Percentiles rank a stretch among this genome's conserved stretches.
Evolutionary conservation across 257 asterid genomes (phyloP).

Genomic region (Salvia splendens): DNA sequence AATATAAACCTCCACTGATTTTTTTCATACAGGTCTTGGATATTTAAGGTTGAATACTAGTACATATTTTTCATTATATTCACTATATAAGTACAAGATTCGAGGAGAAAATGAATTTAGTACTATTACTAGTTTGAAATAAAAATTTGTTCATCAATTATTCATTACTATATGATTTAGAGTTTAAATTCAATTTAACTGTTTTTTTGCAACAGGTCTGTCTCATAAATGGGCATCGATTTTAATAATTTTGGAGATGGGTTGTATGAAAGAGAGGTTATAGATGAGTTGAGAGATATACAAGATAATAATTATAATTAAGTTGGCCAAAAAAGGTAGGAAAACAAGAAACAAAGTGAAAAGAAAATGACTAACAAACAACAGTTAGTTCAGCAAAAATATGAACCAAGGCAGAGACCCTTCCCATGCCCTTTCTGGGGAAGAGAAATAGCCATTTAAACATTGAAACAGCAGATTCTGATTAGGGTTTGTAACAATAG

Average conservation of each 20-base stretch:
- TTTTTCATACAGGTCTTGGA: no score
- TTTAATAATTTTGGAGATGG: neutral
- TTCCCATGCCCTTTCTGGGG: slow-evolving; percentile 40
- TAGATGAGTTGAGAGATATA: slow-evolving; percentile 10
- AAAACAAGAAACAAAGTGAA: neutral
- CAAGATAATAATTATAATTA: slow-evolving; percentile 27
- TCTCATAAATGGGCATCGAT: neutral
- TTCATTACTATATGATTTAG: neutral
- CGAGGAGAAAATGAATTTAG: no score
- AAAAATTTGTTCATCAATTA: neutral
- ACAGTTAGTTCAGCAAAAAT: slow-evolving; percentile 21
- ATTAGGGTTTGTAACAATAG: slow-evolving; percentile 32
- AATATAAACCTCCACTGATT: no score
- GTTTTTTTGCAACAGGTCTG: no score
- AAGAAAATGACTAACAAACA: slow-evolving; percentile 9
- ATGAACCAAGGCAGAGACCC: slow-evolving; percentile 28
- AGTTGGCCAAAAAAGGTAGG: slow-evolving; percentile 8
- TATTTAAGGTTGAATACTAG: no score
- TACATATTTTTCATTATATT: no score
- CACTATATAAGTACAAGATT: no score
- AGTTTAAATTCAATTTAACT: no score
- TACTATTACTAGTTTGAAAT: no score
- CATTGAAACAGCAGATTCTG: slow-evolving; percentile 18
- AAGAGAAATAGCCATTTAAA: slow-evolving; percentile 27
- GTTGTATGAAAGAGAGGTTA: neutral